phyloP scores from a whole-genome alignment of 371 early-diverging fungal genomes.

The Actinomortierella ambigua region DNA sequence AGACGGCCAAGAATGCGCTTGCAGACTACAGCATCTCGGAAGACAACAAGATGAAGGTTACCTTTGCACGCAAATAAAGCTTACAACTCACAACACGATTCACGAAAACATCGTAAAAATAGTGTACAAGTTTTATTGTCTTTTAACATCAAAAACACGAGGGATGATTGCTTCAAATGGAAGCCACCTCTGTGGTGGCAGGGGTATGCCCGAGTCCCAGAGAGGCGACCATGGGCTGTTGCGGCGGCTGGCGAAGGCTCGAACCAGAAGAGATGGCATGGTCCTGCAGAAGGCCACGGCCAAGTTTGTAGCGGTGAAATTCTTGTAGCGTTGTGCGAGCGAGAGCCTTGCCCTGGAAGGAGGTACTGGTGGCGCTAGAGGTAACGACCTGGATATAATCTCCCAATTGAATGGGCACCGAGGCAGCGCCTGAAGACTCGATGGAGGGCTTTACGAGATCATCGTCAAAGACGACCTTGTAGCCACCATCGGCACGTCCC shows the following conservation, averaged over 20 bases:
- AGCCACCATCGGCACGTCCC: constrained; percentile 66
- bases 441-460: constrained; percentile 28
- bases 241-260: too few relatives aligned
- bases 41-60: constrained; percentile 80
- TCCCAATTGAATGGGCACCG: constrained; percentile 36
- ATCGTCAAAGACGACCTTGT: constrained; percentile 56
- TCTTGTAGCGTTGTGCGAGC: constrained; percentile 33
- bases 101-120: too few relatives aligned
- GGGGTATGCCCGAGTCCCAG: too few relatives aligned
- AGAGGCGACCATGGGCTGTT: too few relatives aligned
- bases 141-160: too few relatives aligned
- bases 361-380: constrained; percentile 36
- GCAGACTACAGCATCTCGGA: constrained; percentile 76
- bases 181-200: too few relatives aligned
- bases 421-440: constrained; percentile 17
- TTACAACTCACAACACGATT: too few relatives aligned
- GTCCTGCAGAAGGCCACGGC: too few relatives aligned
- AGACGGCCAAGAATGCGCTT: constrained; percentile 77
- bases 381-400: constrained; percentile 50
- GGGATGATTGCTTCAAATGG: too few relatives aligned
- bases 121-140: too few relatives aligned
- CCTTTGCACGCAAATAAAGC: constrained; percentile 75
- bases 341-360: constrained; percentile 43
- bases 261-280: too few relatives aligned
- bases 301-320: constrained; percentile 13